A percentile compares a stretch with the other conserved stretches of the same genome.
Evolutionary conservation across 345 rosid species (phyloP).

Genomic region (Lepidium sativum): DNA sequence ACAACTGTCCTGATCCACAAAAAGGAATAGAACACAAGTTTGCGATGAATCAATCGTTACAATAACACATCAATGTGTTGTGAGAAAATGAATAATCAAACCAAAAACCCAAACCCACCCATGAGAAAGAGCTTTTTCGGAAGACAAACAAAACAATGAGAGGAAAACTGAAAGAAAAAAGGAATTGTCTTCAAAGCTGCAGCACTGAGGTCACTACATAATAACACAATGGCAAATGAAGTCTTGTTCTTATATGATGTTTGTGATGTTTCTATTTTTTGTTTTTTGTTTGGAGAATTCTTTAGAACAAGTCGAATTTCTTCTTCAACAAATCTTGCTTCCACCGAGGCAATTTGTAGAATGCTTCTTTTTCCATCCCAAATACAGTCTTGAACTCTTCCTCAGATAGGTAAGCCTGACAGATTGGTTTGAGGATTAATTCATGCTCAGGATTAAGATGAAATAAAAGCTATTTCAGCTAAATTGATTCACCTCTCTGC

Average conservation of each 20-base stretch:
- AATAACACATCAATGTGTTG: conserved; percentile 11
- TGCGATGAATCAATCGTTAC: conserved; percentile 6
- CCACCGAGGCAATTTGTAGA: conserved; percentile 77
- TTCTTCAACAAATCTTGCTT: conserved; percentile 86
- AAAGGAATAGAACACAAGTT: neutral
- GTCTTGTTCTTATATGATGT: neutral
- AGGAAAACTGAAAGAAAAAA: neutral
- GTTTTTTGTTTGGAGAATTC: neutral
- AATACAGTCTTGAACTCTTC: conserved; percentile 65
- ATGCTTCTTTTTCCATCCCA: conserved; percentile 61
- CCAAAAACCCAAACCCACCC: conserved; percentile 16
- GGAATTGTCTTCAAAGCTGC: conserved; percentile 13
- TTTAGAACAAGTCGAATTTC: conserved; percentile 65
- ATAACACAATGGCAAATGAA: neutral
- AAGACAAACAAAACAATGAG: neutral
- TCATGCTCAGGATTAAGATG: neutral
- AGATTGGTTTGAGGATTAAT: neutral
- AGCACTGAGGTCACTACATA: conserved; percentile 5
- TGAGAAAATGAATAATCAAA: conserved; percentile 5
- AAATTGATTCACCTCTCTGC: conserved; percentile 63
- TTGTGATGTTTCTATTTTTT: neutral
- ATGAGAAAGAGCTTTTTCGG: neutral
- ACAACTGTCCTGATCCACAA: neutral
- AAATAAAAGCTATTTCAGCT: neutral
- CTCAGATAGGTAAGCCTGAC: conserved; percentile 64